Evolutionary conservation across 2,329 filamentous ascomycete genomes (phyloP), one percentile per base, ranked within the genome.

Genomic region (Penicillium sp.): DNA sequence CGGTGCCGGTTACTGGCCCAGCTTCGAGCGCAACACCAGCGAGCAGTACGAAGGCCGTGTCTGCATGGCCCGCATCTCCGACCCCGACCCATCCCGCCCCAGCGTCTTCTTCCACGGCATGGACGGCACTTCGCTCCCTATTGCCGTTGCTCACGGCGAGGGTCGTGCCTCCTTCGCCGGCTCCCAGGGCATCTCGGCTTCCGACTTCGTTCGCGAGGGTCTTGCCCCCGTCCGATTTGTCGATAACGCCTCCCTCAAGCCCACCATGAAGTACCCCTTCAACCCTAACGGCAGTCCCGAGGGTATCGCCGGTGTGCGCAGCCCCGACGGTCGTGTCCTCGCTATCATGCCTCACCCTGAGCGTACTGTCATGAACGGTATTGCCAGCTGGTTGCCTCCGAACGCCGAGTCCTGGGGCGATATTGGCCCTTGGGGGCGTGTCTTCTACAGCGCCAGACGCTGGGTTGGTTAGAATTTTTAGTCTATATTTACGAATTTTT

Each of bases 281-380:
- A 97, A 97, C 78, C 90, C 88, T 51, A 96, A 96, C 77, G 92
- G 92, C 52, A 91, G 88, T 71, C 89, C 90, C 0, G 81, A 84
- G 61, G 92, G 90, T 70, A 89, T 96, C 63, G 90, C 92, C 1
- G 91, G 88, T 71, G 88, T 95, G 27, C 82, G 88, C 66, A 92
- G 85, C 67, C 83, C 80, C 43, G 88, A 96, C 71, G 92, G 92
- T 13, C 84, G 90, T 57, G 90, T 95, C 1, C 75, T 96, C 65
- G 91, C 91, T 7, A 85, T 96, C 78, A 96, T 97, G 92, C 93
- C 93, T 60, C 92, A 96, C 74, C 92, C 92, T 1, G 92, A 97
- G 79, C 85, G 92, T n/a, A 95, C 90, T 17, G 86, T 96, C 58
- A 79, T 95, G 79, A 86, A 86, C 57, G 90, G 91, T 58, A 87